Conservation (phyloP, 2,329 filamentous ascomycete species). For the Colletotrichum tanaceti region DNA sequence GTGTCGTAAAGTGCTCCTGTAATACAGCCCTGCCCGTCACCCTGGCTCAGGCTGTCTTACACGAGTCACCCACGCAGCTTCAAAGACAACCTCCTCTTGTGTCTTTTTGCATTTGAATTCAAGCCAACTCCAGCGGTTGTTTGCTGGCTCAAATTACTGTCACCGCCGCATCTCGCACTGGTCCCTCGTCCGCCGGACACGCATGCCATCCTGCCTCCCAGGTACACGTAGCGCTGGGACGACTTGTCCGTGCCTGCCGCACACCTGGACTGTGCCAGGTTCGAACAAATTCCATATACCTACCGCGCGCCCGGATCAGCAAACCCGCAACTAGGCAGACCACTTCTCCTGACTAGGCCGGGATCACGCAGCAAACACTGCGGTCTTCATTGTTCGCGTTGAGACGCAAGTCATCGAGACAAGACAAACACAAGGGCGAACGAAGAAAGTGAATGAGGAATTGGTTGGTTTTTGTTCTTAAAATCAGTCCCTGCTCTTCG, state of each 20-base stretch:
- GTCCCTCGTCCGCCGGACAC: conserved; percentile 12
- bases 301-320: not conserved
- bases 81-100: conserved; percentile 4
- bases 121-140: conserved; percentile 11
- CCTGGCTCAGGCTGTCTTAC: conserved; percentile 33
- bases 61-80: conserved; percentile 11
- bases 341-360: not conserved
- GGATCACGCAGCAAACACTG: conserved; percentile 6
- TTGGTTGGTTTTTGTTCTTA: conserved; percentile 24
- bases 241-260: conserved; percentile 1
- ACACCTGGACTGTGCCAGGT: conserved; percentile 14
- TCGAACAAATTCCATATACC: conserved; percentile 20
- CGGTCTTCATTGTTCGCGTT: conserved; percentile 5
- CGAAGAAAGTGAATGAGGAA: not conserved
- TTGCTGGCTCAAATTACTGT: conserved; percentile 25
- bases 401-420: not conserved
- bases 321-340: conserved; percentile 1
- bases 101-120: conserved; percentile 17
- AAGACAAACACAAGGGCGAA: not conserved
- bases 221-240: conserved; percentile 25
- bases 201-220: conserved; percentile 24
- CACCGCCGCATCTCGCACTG: conserved; percentile 22
- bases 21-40: conserved; percentile 25
- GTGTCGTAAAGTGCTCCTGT: conserved; percentile 17
- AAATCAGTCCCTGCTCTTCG: conserved; percentile 29